Conservation (phyloP, 352 stramenopile genomes). For the Globisporangium lucens region DNA sequence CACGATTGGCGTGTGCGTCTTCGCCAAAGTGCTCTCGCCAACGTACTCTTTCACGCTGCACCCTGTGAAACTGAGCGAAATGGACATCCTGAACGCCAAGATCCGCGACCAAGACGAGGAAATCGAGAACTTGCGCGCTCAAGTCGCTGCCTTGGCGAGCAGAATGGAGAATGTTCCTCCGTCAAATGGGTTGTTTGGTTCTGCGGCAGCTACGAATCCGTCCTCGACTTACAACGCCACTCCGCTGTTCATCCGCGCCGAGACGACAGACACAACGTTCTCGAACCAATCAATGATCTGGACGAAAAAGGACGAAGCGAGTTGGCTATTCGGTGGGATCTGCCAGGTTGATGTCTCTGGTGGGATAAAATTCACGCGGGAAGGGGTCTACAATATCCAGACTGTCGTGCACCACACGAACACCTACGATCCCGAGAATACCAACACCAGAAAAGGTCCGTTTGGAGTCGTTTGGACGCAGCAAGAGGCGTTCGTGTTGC, state of each 20-base stretch:
- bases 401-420: constrained; percentile 11
- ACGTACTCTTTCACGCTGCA: constrained; percentile 10
- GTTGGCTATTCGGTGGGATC: background rate
- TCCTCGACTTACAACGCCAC: background rate
- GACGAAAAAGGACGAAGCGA: background rate
- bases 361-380: background rate
- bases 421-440: background rate
- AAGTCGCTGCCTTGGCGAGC: background rate
- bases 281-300: background rate
- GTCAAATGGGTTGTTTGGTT: background rate
- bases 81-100: constrained; percentile 9
- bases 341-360: background rate
- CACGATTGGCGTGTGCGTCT: constrained; percentile 6
- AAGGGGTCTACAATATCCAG: constrained; percentile 7
- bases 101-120: constrained; percentile 14
- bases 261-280: background rate
- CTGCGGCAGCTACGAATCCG: background rate
- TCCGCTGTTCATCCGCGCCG: background rate
- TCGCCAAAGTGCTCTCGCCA: constrained; percentile 14
- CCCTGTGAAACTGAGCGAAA: constrained; percentile 4
- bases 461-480: background rate
- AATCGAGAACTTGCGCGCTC: constrained; percentile 6
- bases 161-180: background rate
- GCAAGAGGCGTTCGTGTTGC: constrained; percentile 1
- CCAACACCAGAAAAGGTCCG: background rate